Evolutionary conservation across 352 stramenopile species (phyloP), one percentile per base, ranked within the genome.

Genomic region (Phytophthora agathidicida): DNA sequence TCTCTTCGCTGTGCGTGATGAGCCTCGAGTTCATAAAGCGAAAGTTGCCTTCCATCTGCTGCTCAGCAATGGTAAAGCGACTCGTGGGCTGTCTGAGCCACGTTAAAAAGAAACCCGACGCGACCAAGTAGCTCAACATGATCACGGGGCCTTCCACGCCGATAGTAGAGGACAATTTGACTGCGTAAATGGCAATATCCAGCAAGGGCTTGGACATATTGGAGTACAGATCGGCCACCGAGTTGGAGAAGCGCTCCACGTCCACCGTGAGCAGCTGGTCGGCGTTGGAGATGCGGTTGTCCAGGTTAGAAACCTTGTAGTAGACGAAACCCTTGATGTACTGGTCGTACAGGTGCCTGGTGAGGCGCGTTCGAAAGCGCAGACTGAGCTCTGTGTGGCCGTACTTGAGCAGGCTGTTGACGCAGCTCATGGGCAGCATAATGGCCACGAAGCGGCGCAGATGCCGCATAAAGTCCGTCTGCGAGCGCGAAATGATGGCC

Each of bases 301-400:
- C 89, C 32, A 96, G 57, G 60, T 97, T 96, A 5, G 89, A 91
- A 36, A 96, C 85, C 44, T 94, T 93, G 77, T 96, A 97, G 72
- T 93, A 96, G 41, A 89, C 87, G 48, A 96, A 96, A 2, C 83
- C 83, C 55, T 90, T 83, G 50, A 96, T 69, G 64, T 96, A 97
- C 32, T 93, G 81, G 24, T 57, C 69, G 73, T 96, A 94, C 22
- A 97, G 56, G 50, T 95, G 73, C 46, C 60, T 71, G 3, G 88
- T 96, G 9, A 97, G 73, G 11, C 89, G 68, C 53, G 83, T 84
- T 13, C 89, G 85, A 65, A 95, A 96, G 46, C 88, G 82, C 24
- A 96, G 72, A 51, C 73, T 88, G 9, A 94, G 65, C 63, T 94
- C 84, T 11, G 84, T 87, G 54, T 90, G 84, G 0, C 84, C 80